Conservation (phyloP, 306 rosid genomes). For the Biancaea sappan region DNA sequence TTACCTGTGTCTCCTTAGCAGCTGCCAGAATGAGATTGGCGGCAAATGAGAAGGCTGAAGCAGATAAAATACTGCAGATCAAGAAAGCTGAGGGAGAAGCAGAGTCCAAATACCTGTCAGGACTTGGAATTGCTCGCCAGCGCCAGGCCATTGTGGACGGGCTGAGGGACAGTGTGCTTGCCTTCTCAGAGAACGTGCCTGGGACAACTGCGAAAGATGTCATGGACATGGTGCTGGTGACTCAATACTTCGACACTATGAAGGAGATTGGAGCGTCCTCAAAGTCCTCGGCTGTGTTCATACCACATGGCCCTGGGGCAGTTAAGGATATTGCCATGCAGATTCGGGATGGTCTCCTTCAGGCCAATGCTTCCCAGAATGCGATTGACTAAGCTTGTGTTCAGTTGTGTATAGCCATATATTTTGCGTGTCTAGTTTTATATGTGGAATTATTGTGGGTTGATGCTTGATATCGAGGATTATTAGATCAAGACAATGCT, state of each 20-base stretch:
- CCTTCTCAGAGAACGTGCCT: slow-evolving; percentile 65
- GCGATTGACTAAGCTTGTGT: neutral
- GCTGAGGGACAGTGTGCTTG: slow-evolving; percentile 67
- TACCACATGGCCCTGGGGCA: slow-evolving; percentile 85
- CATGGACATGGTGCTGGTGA: slow-evolving; percentile 79
- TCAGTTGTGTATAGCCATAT: slow-evolving; percentile 12
- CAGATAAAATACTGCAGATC: slow-evolving; percentile 69
- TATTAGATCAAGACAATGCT: neutral
- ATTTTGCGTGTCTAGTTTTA: neutral
- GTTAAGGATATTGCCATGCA: slow-evolving; percentile 62
- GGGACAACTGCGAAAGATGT: slow-evolving; percentile 71
- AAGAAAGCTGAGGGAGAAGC: slow-evolving; percentile 83
- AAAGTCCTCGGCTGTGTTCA: slow-evolving; percentile 67
- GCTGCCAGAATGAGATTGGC: slow-evolving; percentile 72
- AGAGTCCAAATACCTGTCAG: slow-evolving; percentile 71
- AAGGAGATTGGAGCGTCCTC: slow-evolving; percentile 84
- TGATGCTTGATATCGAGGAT: neutral
- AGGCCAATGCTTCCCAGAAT: slow-evolving; percentile 39
- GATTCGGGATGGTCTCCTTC: slow-evolving; percentile 76
- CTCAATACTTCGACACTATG: slow-evolving; percentile 83
- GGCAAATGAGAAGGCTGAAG: slow-evolving; percentile 76
- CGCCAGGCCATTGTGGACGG: slow-evolving; percentile 87
- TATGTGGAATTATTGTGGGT: neutral
- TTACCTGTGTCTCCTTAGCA: slow-evolving; percentile 32
- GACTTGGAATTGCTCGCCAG: slow-evolving; percentile 77